phyloP scores from a whole-genome alignment of 768 basidiomycete species.

The Steccherinum ochraceum region DNA sequence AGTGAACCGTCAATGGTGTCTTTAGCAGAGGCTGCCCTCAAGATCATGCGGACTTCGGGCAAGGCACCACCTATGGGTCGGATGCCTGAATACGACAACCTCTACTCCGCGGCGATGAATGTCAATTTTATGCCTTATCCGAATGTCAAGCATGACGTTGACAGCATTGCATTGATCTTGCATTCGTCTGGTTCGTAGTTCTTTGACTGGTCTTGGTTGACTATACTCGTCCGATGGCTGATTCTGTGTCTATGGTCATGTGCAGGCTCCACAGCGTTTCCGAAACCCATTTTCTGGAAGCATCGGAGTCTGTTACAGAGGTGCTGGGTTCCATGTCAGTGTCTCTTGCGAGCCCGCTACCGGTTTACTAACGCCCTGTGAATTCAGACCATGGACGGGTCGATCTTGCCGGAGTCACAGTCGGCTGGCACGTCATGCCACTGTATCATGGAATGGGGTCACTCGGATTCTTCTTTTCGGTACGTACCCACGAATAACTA shows the following conservation, averaged over 20 bases:
- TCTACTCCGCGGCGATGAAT: slow-evolving; percentile 9
- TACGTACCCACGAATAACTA: slow-evolving; percentile 7
- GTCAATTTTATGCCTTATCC: slow-evolving; percentile 1
- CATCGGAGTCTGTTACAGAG: slow-evolving; percentile 4
- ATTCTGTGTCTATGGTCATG: too few species aligned
- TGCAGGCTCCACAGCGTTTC: slow-evolving; percentile 12
- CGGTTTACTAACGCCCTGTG: slow-evolving; percentile 6
- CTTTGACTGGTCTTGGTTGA: background rate
- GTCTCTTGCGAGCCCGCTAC: background rate
- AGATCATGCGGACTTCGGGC: background rate
- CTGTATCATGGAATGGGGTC: slow-evolving; percentile 28
- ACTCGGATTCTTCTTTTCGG: slow-evolving; percentile 19
- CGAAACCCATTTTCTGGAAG: slow-evolving; percentile 7
- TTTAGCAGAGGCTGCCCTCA: slow-evolving; percentile 9
- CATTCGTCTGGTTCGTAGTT: slow-evolving; percentile 8
- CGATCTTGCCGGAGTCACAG: slow-evolving; percentile 17
- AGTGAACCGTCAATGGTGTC: slow-evolving; percentile 14
- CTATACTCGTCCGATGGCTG: background rate
- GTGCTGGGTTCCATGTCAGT: background rate
- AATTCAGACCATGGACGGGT: slow-evolving; percentile 12
- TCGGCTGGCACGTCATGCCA: slow-evolving; percentile 24
- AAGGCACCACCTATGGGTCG: slow-evolving; percentile 1
- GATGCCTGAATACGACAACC: slow-evolving; percentile 19
- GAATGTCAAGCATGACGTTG: slow-evolving; percentile 2
- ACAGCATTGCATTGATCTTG: background rate